A percentile compares a stretch with the other conserved stretches of the same genome.
Conservation (phyloP, 352 stramenopile genomes). For the Thalassiosira delicatula region DNA sequence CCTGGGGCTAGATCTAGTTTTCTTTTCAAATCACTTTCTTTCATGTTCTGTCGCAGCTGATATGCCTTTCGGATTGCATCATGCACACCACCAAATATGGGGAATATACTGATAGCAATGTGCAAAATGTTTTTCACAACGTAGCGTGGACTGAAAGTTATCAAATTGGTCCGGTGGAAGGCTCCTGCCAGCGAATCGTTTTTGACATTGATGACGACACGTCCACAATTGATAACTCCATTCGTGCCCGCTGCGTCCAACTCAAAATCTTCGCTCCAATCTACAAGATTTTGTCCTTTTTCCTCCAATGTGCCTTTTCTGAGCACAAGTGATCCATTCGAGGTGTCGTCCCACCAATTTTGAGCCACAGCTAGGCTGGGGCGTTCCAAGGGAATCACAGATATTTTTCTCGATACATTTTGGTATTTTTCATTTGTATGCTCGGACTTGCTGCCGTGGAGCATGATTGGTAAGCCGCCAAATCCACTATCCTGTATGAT, state of each 20-base stretch:
- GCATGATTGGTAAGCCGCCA: constrained; percentile 55
- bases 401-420: constrained; percentile 41
- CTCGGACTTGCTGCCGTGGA: constrained; percentile 44
- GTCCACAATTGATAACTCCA: constrained; percentile 55
- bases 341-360: constrained; percentile 54
- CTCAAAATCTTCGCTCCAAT: constrained; percentile 58
- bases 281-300: constrained; percentile 31
- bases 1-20: constrained; percentile 24
- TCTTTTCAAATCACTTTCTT: constrained; percentile 15
- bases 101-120: constrained; percentile 53
- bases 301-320: constrained; percentile 31
- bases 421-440: constrained; percentile 50
- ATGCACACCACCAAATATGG: constrained; percentile 35
- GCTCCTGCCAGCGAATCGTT: constrained; percentile 61
- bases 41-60: constrained; percentile 17
- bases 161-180: constrained; percentile 56
- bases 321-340: constrained; percentile 57
- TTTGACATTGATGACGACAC: constrained; percentile 48
- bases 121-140: constrained; percentile 68
- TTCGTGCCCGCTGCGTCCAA: constrained; percentile 44
- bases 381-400: constrained; percentile 44
- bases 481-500: neutral
- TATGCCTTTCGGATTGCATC: constrained; percentile 32
- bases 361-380: constrained; percentile 10
- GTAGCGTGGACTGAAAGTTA: constrained; percentile 61